A percentile compares a stretch with the other conserved stretches of the same genome.
phyloP scores from a whole-genome alignment of 2,329 filamentous ascomycete genomes.

The Aspergillus thermomutatus region DNA sequence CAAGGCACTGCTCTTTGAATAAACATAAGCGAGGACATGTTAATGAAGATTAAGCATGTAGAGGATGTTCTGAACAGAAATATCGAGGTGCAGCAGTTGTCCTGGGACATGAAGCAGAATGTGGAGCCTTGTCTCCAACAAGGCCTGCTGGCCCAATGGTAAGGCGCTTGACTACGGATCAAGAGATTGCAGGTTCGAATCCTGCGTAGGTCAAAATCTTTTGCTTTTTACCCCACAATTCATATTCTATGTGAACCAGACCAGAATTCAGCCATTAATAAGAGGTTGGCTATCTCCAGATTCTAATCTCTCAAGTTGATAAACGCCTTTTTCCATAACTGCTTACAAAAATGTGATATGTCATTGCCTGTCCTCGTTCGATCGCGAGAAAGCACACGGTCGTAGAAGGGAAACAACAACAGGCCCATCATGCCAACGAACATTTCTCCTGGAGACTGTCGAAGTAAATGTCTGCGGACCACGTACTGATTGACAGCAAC shows the following conservation, averaged over 20 bases:
- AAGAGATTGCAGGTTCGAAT: conserved; percentile 51
- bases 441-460: not conserved
- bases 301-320: not conserved
- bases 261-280: not conserved
- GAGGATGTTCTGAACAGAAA: not conserved
- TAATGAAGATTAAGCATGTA: too few species aligned
- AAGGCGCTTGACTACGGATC: conserved; percentile 53
- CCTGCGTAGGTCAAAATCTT: conserved; percentile 37
- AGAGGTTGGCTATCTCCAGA: not conserved
- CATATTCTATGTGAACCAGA: too few species aligned
- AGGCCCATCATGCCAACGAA: not conserved
- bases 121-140: not conserved
- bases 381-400: not conserved
- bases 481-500: not conserved
- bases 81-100: too few species aligned
- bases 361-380: not conserved
- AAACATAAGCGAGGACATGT: too few species aligned
- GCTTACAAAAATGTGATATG: not conserved
- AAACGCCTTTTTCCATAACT: not conserved
- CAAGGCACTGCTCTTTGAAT: too few species aligned
- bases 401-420: not conserved
- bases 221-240: not conserved
- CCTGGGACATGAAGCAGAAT: too few species aligned
- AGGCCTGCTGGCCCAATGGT: conserved; percentile 41
- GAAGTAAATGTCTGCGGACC: not conserved